phyloP scores from a whole-genome alignment of 768 basidiomycete species.

The Tylopilus vinaceipallidus region DNA sequence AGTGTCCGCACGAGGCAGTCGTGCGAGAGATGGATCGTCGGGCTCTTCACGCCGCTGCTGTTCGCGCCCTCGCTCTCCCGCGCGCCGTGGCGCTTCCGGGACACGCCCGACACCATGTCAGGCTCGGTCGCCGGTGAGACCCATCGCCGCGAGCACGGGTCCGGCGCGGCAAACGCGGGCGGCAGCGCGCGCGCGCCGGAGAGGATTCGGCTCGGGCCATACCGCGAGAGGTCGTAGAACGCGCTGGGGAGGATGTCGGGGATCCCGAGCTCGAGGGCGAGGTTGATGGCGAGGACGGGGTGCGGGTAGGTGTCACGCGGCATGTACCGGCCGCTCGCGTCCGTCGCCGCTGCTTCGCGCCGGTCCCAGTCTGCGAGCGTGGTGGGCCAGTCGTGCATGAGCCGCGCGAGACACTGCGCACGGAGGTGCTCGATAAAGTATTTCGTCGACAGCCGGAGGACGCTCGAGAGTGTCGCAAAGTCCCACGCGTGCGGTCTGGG shows the following conservation, averaged over 20 bases:
- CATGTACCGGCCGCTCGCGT: slow-evolving; percentile 49
- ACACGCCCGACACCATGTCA: too few species aligned
- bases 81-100: too few species aligned
- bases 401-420: slow-evolving; percentile 54
- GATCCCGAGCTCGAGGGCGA: slow-evolving; percentile 63
- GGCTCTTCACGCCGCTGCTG: slow-evolving; percentile 1
- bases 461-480: slow-evolving; percentile 59
- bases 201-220: slow-evolving; percentile 68
- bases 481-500: slow-evolving; percentile 45
- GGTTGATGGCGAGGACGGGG: slow-evolving; percentile 67
- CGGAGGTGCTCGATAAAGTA: slow-evolving; percentile 73
- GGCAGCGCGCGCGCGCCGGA: slow-evolving; percentile 43
- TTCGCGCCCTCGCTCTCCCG: too few species aligned
- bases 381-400: slow-evolving; percentile 64
- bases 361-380: slow-evolving; percentile 68
- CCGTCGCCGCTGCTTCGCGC: slow-evolving; percentile 57
- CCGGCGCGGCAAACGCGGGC: slow-evolving; percentile 27
- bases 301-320: slow-evolving; percentile 62
- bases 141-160: slow-evolving; percentile 13
- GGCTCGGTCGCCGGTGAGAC: not conserved
- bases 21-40: slow-evolving; percentile 34
- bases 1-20: slow-evolving; percentile 45
- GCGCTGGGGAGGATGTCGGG: slow-evolving; percentile 62
- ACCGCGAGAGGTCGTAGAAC: slow-evolving; percentile 72
- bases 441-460: slow-evolving; percentile 71